Conservation (phyloP, 768 basidiomycete genomes). For the Coprinellus aureogranulatus region DNA sequence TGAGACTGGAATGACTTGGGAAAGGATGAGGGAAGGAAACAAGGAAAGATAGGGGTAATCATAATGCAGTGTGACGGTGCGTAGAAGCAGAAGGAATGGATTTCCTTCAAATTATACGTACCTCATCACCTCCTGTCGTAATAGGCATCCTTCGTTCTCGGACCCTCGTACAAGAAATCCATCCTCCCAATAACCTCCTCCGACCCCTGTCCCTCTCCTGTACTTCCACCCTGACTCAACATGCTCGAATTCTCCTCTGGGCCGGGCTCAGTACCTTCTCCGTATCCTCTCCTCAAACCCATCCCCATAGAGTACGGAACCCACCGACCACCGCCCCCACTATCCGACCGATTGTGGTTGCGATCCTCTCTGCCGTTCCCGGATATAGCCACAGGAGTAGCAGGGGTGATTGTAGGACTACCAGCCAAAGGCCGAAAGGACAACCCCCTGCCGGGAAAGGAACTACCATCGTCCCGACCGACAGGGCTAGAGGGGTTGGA, state of each 20-base stretch:
- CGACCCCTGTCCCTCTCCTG: constrained; percentile 34
- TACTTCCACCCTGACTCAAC: constrained; percentile 21
- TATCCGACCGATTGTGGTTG: not conserved
- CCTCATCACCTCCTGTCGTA: not conserved
- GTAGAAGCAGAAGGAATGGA: no score
- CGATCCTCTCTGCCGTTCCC: not conserved
- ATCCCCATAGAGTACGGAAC: constrained; percentile 16
- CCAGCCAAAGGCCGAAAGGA: not conserved
- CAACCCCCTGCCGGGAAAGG: not conserved
- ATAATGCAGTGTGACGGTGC: no score
- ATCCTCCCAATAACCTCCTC: constrained; percentile 58
- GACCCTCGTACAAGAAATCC: constrained; percentile 27
- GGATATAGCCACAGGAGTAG: not conserved
- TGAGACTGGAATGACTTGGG: no score
- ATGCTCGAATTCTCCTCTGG: constrained; percentile 17
- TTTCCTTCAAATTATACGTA: no score
- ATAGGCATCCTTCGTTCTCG: constrained; percentile 1
- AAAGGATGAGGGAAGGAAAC: no score
- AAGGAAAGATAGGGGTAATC: no score
- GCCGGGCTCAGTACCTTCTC: not conserved
- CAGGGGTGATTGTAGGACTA: not conserved
- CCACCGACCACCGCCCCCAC: not conserved
- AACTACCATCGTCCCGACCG: not conserved
- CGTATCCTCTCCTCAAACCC: constrained; percentile 18
- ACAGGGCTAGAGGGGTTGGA: not conserved